These are phyloP conservation scores for Mortierella sp. DNA, from an alignment of 371 early-diverging fungal genomes.

Conservation along the genomic window DNA sequence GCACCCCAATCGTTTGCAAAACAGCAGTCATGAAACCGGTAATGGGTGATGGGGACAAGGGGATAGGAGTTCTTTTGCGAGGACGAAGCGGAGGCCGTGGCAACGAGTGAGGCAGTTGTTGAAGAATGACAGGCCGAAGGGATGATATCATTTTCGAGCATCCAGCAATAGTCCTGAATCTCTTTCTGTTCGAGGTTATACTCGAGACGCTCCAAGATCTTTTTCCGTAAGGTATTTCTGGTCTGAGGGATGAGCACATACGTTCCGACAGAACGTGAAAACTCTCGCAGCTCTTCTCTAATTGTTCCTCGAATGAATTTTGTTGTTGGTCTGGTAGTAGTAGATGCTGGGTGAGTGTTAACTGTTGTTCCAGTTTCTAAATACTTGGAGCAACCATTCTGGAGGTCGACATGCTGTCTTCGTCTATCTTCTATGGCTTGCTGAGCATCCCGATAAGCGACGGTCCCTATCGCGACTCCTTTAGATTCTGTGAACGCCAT, in stretches of 20 bases:
- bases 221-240: conserved; percentile 39
- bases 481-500: conserved; percentile 42
- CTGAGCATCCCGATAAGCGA: conserved; percentile 17
- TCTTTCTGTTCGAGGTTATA: conserved; percentile 44
- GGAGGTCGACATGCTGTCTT: not conserved
- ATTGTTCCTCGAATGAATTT: conserved; percentile 29
- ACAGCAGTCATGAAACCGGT: conserved; percentile 53
- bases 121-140: conserved; percentile 1
- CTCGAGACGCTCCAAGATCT: conserved; percentile 41
- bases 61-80: conserved; percentile 13
- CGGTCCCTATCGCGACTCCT: conserved; percentile 17
- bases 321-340: not conserved
- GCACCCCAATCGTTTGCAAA: conserved; percentile 57
- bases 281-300: conserved; percentile 34
- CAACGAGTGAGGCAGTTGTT: not conserved
- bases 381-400: not conserved
- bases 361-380: not conserved
- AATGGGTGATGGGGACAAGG: conserved; percentile 50
- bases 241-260: conserved; percentile 52
- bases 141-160: conserved; percentile 30
- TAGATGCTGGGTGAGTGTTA: not conserved
- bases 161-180: conserved; percentile 43
- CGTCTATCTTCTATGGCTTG: conserved; percentile 18
- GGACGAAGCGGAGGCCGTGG: not conserved
- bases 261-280: conserved; percentile 42